Conservation (phyloP, 2,329 filamentous ascomycete genomes). For the Pyrenochaeta sp. region DNA sequence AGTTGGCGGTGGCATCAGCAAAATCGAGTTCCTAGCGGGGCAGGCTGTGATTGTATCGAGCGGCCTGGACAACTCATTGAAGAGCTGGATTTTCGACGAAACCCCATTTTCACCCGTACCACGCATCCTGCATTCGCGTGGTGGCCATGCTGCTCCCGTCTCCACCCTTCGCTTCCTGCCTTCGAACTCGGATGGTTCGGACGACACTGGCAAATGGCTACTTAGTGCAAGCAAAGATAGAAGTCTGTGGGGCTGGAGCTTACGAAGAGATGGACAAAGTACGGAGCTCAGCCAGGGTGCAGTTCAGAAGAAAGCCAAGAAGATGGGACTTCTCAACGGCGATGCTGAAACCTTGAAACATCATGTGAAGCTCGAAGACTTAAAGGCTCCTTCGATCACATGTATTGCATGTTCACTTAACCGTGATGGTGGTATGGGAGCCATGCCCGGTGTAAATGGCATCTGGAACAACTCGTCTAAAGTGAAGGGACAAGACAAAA, state of each 20-base stretch:
- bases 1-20: constrained; percentile 80
- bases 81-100: constrained; percentile 96
- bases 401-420: constrained; percentile 92
- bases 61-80: constrained; percentile 90
- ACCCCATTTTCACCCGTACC: constrained; percentile 88
- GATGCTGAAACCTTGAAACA: constrained; percentile 66
- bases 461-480: constrained; percentile 82
- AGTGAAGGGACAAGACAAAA: constrained; percentile 68
- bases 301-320: constrained; percentile 88
- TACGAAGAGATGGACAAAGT: constrained; percentile 93
- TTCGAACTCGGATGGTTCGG: constrained; percentile 86
- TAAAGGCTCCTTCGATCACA: constrained; percentile 92
- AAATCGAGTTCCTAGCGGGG: constrained; percentile 85
- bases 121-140: constrained; percentile 82
- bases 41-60: constrained; percentile 91
- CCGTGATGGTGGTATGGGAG: constrained; percentile 91
- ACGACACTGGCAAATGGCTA: constrained; percentile 91
- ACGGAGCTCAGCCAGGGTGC: constrained; percentile 91
- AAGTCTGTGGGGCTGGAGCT: constrained; percentile 95
- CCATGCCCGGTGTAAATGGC: constrained; percentile 76
- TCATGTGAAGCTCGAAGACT: constrained; percentile 70
- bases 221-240: constrained; percentile 88
- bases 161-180: constrained; percentile 86
- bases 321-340: constrained; percentile 74
- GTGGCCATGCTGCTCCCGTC: constrained; percentile 87